These are phyloP conservation scores for Pichia sp. DNA, from an alignment of 1,139 yeast species.

Conservation along the genomic window DNA sequence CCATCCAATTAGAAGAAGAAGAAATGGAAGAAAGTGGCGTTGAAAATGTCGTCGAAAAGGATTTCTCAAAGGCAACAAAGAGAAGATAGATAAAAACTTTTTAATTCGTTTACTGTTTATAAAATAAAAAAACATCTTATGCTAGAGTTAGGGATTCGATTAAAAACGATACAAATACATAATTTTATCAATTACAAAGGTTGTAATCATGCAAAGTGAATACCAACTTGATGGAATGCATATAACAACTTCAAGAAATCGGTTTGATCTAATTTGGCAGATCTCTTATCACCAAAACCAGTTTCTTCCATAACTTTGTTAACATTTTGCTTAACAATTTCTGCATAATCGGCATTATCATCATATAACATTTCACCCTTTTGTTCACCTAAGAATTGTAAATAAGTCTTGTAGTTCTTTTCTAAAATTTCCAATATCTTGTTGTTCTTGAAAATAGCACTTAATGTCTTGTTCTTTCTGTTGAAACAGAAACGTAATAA, in stretches of 20 bases:
- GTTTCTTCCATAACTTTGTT: constrained; percentile 72
- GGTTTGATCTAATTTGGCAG: constrained; percentile 93
- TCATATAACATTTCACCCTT: constrained; percentile 56
- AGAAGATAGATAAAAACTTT: constrained; percentile 36
- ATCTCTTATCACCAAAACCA: constrained; percentile 80
- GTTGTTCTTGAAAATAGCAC: constrained; percentile 87
- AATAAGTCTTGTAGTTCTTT: constrained; percentile 79
- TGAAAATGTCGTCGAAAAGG: constrained; percentile 85
- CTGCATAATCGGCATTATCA: constrained; percentile 41
- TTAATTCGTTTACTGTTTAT: no score
- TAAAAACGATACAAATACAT: no score
- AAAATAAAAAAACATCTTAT: no score
- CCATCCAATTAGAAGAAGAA: constrained; percentile 84
- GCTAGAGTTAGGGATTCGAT: no score
- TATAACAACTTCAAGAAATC: constrained; percentile 84
- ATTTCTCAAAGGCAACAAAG: constrained; percentile 42
- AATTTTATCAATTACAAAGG: neutral
- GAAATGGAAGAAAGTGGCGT: constrained; percentile 92
- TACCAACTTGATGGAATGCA: constrained; percentile 97
- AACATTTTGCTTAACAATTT: constrained; percentile 56
- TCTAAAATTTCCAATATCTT: constrained; percentile 85
- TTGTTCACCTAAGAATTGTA: constrained; percentile 56
- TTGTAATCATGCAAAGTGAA: constrained; percentile 77
- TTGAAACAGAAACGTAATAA: constrained; percentile 86
- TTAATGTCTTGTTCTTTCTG: constrained; percentile 87